Base-by-base conservation (phyloP, 1,284 basidiomycete genomes). In the Papiliotrema fonsecae region DNA sequence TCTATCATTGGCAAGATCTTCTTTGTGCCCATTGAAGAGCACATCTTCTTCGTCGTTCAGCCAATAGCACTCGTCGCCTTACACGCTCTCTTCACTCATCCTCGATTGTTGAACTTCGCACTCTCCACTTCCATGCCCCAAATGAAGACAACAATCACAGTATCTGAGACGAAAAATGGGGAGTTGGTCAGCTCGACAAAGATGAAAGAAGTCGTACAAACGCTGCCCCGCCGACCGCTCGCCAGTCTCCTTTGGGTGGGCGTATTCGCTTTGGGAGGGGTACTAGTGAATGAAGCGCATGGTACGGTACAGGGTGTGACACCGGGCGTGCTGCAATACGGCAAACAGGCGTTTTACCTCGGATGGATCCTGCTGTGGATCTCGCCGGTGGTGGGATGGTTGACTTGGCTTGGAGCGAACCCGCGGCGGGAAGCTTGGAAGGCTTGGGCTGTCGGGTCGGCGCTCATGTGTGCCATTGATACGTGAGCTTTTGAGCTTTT, bases 21-120 rank as follows among this genome's bases (percentile, higher is more conserved):
- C 28, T 44, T 57, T 46, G 51, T 70, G n/a, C 67, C 67, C 4
- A 53, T 67, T 13, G 67, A 70, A 58, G 67, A 70, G 56, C 65
- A 70, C 44, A 40, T 66, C 30, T 70, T 70, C 54, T 67, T 70
- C 56, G 52, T 70, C 42, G 57, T 67, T 18, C 67, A 70, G 42
- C 65, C 65, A 3, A 56, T 63, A 5, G 50, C 67, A 21, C 31
- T 68, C 28, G 50, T 67, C 22, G 49, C 67, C 9, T 45, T 70
- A 7, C 61, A 70, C 35, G 48, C 38, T 14, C 45, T 67, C 5
- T 24, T 56, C 47, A 52, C 61, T 0, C 56, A 65, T 45, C 45
- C 42, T 3, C 30, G 49, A 6, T 42, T 64, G 27, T 30, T 70
- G 10, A 59, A 64, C 2, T 70, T 67, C 54, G 42, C 49, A 14